phyloP scores from a whole-genome alignment of 305 asterid genomes.

The Solanum chacoense region DNA sequence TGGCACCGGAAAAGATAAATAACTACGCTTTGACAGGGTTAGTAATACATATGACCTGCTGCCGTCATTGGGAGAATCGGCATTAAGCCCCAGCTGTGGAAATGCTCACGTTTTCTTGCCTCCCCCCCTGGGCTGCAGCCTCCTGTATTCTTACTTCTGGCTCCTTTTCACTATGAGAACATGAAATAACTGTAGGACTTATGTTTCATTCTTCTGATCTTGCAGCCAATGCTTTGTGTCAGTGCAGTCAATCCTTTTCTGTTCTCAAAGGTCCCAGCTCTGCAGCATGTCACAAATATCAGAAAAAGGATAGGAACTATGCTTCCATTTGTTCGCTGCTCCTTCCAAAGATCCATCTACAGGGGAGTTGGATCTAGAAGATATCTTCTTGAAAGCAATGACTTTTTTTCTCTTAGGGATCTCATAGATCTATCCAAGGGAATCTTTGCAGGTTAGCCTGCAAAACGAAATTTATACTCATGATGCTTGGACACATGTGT shows the following conservation, averaged over 20 bases:
- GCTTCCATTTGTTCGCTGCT: conserved; percentile 82
- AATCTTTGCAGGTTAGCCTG: conserved; percentile 70
- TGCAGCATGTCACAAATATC: conserved; percentile 81
- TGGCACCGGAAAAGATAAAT: background rate
- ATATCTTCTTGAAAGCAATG: conserved; percentile 88
- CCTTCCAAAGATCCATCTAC: conserved; percentile 67
- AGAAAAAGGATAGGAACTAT: conserved; percentile 62
- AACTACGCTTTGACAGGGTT: background rate
- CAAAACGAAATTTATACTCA: background rate
- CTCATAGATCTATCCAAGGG: conserved; percentile 91
- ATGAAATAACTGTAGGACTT: background rate
- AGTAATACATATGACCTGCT: background rate
- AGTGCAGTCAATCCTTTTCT: conserved; percentile 89
- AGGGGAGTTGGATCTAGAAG: conserved; percentile 87
- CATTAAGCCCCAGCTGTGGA: background rate
- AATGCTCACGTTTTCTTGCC: background rate
- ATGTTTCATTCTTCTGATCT: conserved; percentile 8
- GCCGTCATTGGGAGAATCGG: background rate
- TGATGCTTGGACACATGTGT: background rate
- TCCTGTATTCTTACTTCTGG: background rate
- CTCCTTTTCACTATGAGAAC: background rate
- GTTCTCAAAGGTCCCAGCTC: conserved; percentile 71
- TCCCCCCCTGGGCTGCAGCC: background rate
- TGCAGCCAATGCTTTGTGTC: conserved; percentile 99
- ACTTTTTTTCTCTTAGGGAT: conserved; percentile 82